Conservation (phyloP, 1,139 yeast genomes). For the Lodderomyces pseudojiufengensis region DNA sequence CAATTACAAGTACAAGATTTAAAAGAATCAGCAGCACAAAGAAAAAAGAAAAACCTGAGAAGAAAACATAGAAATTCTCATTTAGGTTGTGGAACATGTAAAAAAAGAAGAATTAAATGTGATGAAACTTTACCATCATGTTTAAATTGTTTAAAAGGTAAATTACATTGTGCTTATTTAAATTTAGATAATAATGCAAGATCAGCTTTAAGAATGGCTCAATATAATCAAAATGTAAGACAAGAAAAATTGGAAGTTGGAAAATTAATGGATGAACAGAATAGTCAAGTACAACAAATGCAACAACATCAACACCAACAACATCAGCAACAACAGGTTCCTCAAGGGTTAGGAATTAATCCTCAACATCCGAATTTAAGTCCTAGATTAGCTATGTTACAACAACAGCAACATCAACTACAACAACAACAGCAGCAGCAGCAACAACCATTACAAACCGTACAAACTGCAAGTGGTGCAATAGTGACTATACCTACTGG, state of each 20-base stretch:
- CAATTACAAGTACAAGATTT: constrained; percentile 4
- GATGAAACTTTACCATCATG: constrained; percentile 64
- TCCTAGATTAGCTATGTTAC: constrained; percentile 1
- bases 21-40: constrained; percentile 5
- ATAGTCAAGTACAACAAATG: not conserved
- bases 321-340: constrained; percentile 1
- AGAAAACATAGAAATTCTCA: constrained; percentile 64
- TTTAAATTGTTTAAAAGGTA: constrained; percentile 57
- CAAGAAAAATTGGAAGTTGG: constrained; percentile 25
- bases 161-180: constrained; percentile 52
- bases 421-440: constrained; percentile 3
- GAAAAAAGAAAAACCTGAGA: constrained; percentile 46
- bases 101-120: constrained; percentile 63
- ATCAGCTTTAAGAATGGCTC: constrained; percentile 51
- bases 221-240: constrained; percentile 42
- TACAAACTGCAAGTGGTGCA: not conserved
- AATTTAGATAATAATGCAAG: constrained; percentile 49
- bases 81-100: constrained; percentile 63
- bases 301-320: constrained; percentile 3
- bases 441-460: constrained; percentile 3
- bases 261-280: constrained; percentile 5
- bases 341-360: not conserved
- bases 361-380: not conserved
- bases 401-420: constrained; percentile 6
- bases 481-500: not conserved